Evolutionary conservation across 345 rosid genomes (phyloP).

Genomic region (Gossypium stocksii): DNA sequence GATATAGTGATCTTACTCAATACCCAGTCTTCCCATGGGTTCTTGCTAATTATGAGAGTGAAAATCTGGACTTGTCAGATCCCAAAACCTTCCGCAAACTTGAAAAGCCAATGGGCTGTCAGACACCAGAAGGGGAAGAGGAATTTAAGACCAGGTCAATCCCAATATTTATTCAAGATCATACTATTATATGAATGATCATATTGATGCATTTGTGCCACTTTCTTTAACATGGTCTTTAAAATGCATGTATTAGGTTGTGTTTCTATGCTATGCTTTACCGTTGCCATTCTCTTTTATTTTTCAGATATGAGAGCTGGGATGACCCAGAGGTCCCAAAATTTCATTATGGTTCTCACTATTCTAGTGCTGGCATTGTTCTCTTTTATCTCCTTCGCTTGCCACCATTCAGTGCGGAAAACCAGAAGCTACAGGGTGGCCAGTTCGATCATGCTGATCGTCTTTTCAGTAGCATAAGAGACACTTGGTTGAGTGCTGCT

Average conservation of each 20-base stretch:
- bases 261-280: background rate
- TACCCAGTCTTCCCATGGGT: constrained; percentile 99
- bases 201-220: background rate
- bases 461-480: constrained; percentile 84
- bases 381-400: constrained; percentile 95
- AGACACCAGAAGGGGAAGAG: constrained; percentile 90
- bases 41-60: constrained; percentile 95
- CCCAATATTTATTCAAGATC: background rate
- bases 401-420: constrained; percentile 95
- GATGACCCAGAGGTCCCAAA: constrained; percentile 99
- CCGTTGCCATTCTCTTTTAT: constrained; percentile 9
- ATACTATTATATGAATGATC: background rate
- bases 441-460: constrained; percentile 99
- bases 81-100: constrained; percentile 87
- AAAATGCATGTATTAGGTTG: background rate
- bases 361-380: constrained; percentile 99
- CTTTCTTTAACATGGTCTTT: background rate
- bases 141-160: constrained; percentile 94
- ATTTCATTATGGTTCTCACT: constrained; percentile 99
- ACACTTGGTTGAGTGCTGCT: constrained; percentile 98
- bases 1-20: constrained; percentile 98
- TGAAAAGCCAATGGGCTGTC: constrained; percentile 99
- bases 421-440: constrained; percentile 99
- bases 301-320: constrained; percentile 93
- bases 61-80: constrained; percentile 72